Conservation (phyloP, 129 eudicot species). For the Ambrosia trifida region DNA sequence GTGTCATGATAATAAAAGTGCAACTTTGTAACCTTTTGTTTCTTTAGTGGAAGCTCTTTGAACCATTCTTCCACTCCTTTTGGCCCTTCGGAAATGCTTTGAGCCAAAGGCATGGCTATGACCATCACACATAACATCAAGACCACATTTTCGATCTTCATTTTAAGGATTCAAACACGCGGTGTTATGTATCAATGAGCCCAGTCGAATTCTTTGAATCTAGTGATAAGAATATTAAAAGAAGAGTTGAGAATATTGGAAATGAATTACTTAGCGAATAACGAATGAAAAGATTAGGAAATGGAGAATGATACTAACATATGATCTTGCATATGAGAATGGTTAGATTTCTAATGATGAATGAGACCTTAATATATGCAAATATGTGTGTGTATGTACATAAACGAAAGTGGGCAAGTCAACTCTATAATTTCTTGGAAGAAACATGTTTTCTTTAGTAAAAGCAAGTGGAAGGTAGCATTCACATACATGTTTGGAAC, state of each 20-base stretch:
- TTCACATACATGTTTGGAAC: slow-evolving; percentile 5
- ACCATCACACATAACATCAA: slow-evolving; percentile 27
- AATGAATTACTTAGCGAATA: neutral
- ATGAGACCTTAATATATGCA: neutral
- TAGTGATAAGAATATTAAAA: neutral
- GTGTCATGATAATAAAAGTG: slow-evolving; percentile 53
- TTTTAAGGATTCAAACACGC: neutral
- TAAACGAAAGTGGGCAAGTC: neutral
- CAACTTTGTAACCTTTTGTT: slow-evolving; percentile 38
- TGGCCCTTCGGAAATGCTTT: too few species aligned
- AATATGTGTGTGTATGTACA: neutral
- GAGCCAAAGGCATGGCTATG: neutral
- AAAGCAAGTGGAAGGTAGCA: slow-evolving; percentile 11
- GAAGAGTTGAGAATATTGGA: neutral
- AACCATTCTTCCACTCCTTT: too few species aligned
- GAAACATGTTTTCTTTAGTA: neutral
- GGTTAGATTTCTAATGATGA: neutral
- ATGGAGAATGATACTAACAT: neutral
- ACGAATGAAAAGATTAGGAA: neutral
- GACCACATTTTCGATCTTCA: slow-evolving; percentile 26
- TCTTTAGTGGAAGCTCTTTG: slow-evolving; percentile 2
- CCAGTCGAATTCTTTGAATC: neutral
- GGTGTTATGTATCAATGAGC: neutral
- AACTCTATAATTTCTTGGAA: slow-evolving; percentile 20
- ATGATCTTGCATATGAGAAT: neutral